Evolutionary conservation across 1,139 yeast genomes (phyloP), one percentile per base, ranked within the genome.

Genomic region (Kodamaea fungicola): DNA sequence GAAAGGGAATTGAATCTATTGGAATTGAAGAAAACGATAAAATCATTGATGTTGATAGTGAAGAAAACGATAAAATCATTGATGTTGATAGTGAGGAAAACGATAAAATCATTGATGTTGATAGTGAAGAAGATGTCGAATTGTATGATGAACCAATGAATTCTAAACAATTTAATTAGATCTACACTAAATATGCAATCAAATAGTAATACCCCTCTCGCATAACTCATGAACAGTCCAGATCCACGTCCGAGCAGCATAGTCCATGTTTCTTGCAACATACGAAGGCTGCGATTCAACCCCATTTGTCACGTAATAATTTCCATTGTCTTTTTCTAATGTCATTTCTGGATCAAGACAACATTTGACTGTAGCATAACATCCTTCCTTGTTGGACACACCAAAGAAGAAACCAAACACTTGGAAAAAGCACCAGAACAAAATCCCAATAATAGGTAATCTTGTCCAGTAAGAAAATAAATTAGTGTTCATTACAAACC

Each of bases 401-500:
- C 96, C 96, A 45, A 83, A 75, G 32, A 83, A 59, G 49, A 64
- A 72, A 1, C 87, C 87, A 49, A 85, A 78, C 6, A 81, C 54
- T 51, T 81, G 86, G 55, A 85, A 83, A 10, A 75, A 58, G 34
- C 83, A 63, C 85, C 90, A 80, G 50, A 83, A 82, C 26, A 82
- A 49, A 1, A 80, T 70, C 1, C 96, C 95, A 7, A 86, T 67
- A 2, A 85, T 62, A 1, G 95, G 95, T n/a, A 83, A 62, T 42
- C 87, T 62, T 2, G 92, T 83, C 80, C 89, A 83, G 57, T 83
- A 83, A 30, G 83, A 67, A 53, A 83, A 82, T 34, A 84, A 57
- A 47, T 82, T 82, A 3, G 96, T 82, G 51, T 81, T 80, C 82
- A 85, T 79, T 9, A 86, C 87, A 43, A 86, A 74, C 0, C 97